Conservation (phyloP, 352 stramenopile genomes). For the Pythium rhizo-oryzae region DNA sequence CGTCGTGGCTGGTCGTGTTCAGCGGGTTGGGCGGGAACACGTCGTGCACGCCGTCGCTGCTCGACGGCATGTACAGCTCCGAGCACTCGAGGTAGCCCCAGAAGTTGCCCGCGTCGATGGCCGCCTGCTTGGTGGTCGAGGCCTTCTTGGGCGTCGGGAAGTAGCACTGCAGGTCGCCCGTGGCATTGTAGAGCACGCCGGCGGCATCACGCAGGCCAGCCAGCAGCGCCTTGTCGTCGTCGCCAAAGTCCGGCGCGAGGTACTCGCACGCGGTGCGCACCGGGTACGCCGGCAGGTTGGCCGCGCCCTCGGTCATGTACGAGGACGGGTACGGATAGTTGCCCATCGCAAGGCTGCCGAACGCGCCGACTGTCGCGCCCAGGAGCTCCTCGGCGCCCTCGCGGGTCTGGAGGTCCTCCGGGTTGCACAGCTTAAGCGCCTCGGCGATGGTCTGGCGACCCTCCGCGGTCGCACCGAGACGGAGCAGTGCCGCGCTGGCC, state of each 20-base stretch:
- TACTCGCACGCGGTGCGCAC: conserved; percentile 85
- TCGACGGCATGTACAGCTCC: conserved; percentile 75
- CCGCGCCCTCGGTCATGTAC: conserved; percentile 92
- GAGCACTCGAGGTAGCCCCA: conserved; percentile 68
- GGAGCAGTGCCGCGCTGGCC: conserved; percentile 38
- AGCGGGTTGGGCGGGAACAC: conserved; percentile 87
- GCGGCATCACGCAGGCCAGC: conserved; percentile 53
- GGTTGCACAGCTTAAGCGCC: conserved; percentile 59
- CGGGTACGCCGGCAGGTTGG: conserved; percentile 90
- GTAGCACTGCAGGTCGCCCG: conserved; percentile 55
- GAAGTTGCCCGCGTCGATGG: not conserved
- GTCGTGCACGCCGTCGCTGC: conserved; percentile 67
- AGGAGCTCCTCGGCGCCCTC: conserved; percentile 59
- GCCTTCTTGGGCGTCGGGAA: conserved; percentile 41
- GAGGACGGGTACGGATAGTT: conserved; percentile 96
- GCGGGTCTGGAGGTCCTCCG: conserved; percentile 40
- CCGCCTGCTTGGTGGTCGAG: conserved; percentile 30
- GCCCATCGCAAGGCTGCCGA: conserved; percentile 94
- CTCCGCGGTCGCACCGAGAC: conserved; percentile 44
- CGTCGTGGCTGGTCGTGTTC: conserved; percentile 67
- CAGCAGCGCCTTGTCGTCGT: conserved; percentile 48
- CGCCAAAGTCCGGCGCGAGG: conserved; percentile 46
- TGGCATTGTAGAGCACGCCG: conserved; percentile 84
- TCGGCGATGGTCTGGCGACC: conserved; percentile 47
- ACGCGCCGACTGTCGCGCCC: conserved; percentile 76